phyloP scores from a whole-genome alignment of 345 rosid species.

The Acer campestre region DNA sequence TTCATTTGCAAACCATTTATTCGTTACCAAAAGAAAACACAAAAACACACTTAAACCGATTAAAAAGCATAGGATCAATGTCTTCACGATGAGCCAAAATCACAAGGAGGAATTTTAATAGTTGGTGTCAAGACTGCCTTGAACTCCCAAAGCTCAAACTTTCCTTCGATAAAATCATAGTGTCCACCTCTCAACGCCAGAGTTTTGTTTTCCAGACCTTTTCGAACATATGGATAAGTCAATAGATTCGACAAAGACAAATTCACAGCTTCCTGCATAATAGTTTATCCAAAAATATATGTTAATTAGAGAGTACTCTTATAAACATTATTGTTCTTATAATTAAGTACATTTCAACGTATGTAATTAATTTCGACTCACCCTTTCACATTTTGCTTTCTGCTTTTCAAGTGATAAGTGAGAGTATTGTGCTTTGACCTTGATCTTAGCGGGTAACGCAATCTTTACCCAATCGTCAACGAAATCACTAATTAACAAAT shows the following conservation, averaged over 20 bases:
- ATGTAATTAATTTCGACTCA: background rate
- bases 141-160: conserved; percentile 28
- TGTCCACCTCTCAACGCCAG: conserved; percentile 28
- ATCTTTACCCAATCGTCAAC: conserved; percentile 36
- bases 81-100: too few species aligned
- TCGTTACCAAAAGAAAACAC: background rate
- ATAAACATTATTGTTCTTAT: background rate
- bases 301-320: background rate
- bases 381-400: conserved; percentile 20
- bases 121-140: background rate
- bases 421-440: conserved; percentile 20
- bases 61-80: background rate
- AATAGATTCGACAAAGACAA: conserved; percentile 25
- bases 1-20: too few species aligned
- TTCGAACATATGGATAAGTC: conserved; percentile 30
- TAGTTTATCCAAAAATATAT: background rate
- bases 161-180: conserved; percentile 25
- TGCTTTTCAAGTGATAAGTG: background rate
- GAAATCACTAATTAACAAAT: conserved; percentile 26
- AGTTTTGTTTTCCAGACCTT: conserved; percentile 7
- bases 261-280: conserved; percentile 37
- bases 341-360: background rate
- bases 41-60: background rate
- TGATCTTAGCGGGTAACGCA: conserved; percentile 32
- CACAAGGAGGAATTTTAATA: background rate